Evolutionary conservation across 805 yeast species (phyloP).

Genomic region (Lipomyces kockii): DNA sequence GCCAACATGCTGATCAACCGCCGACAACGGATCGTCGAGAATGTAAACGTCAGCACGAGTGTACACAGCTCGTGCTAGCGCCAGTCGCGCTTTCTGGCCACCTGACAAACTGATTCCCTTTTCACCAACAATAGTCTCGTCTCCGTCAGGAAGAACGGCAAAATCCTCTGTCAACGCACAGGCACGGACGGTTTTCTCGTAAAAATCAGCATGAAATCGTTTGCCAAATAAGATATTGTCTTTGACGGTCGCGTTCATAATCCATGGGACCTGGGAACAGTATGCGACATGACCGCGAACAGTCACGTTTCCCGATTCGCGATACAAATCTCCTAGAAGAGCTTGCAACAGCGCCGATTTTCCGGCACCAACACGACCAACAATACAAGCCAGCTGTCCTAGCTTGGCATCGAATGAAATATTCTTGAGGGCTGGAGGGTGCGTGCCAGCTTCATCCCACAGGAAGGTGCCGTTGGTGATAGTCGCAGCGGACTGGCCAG

Average conservation of each 20-base stretch:
- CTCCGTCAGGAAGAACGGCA: conserved; percentile 82
- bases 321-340: conserved; percentile 79
- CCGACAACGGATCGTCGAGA: conserved; percentile 90
- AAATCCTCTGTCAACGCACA: conserved; percentile 85
- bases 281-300: conserved; percentile 82
- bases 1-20: conserved; percentile 97
- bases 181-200: conserved; percentile 79
- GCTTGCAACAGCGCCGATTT: conserved; percentile 82
- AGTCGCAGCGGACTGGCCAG: conserved; percentile 64
- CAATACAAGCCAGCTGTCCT: conserved; percentile 80
- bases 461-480: conserved; percentile 47
- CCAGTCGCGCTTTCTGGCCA: conserved; percentile 94
- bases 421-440: conserved; percentile 59
- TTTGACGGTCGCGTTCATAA: conserved; percentile 88
- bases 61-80: conserved; percentile 94
- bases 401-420: conserved; percentile 66
- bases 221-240: conserved; percentile 91
- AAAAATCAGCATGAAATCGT: conserved; percentile 77
- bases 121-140: conserved; percentile 91
- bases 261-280: conserved; percentile 94
- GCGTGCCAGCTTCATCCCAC: conserved; percentile 76
- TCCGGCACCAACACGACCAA: conserved; percentile 92
- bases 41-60: conserved; percentile 89
- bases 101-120: conserved; percentile 95
- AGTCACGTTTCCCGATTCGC: conserved; percentile 70